Evolutionary conservation across 805 yeast species (phyloP), one percentile per base, ranked within the genome.

Genomic region (Ascoidea asiatica): DNA sequence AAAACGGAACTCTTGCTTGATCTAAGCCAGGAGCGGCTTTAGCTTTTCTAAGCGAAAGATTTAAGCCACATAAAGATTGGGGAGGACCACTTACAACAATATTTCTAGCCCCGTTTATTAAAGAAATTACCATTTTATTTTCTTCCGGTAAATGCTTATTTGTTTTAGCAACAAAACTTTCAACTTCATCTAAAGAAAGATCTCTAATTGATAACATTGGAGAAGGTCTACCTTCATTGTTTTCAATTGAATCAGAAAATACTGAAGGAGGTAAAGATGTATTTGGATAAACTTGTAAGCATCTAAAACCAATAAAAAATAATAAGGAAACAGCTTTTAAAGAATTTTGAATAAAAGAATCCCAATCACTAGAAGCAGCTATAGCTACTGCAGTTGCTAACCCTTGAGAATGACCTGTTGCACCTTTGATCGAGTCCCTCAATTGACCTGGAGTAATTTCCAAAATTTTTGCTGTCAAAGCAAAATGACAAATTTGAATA

Each of bases 31-130:
- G 70, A 40, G 95, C 84, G 43, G 97, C 97, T 69, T 92, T 92
- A 48, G 87, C 87, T 67, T 86, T 85, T 72, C 98, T 81, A 63
- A 92, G 73, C 49, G 90, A 75, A 58, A 92, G 73, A 66, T 89
- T 89, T 57, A 92, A 75, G 72, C 99, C 99, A 57, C 90, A 92
- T 50, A 92, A 71, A 3, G 97, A 88, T 73, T 89, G 95, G 46
- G 99, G 97, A 42, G 97, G 98, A 63, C 99, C 99, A 19, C 95
- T 77, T 41, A 90, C 88, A 46, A 92, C 98, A 67, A 88, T 73
- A 65, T 88, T 86, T 69, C 95, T 78, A 41, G 95, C 95, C 63
- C 98, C 98, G 61, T 92, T 92, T 55, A 89, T 73, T 61, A 92
- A 76, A 39, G 97, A 88, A 52, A 92, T 80, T 48, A 81, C 85